Evolutionary conservation across 352 stramenopile genomes (phyloP), one percentile per base, ranked within the genome.

Genomic region (Lagenidium sp.): DNA sequence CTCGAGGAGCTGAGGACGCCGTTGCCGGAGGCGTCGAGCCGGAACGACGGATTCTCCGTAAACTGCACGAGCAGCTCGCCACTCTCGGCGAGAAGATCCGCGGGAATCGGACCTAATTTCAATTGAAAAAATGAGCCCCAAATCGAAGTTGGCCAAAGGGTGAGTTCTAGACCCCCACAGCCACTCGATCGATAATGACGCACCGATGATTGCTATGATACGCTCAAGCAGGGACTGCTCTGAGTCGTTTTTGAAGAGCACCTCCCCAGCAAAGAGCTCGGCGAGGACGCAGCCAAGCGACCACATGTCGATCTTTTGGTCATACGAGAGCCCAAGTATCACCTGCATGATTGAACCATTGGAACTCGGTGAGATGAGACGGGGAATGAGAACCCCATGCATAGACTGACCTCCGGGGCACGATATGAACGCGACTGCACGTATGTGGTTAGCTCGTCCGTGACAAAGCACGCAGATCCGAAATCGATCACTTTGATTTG

Each of bases 401-500:
- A 13, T 8, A 22, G 2, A 60, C 89, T 44, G 21, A 95, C 84
- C 74, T 98, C 95, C 19, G 96, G 96, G 7, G 87, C 92, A 20
- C 96, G 82, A 78, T 99, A 99, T 44, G 98, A 99, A 20, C 96
- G 78, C 19, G 83, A 97, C 56, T 99, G 96, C 32, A 99, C 97
- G 65, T 99, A 99, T 4, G 90, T 95, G 41, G 97, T 97, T 41
- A 97, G 80, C 20, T 95, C 91, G 45, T 97, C 94, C 29, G 94
- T 91, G 34, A 82, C 85, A 41, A 95, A 92, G 77, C 96, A 99
- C 1, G 87, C 96, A 2, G 84, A 98, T 11, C 96, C 97, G 80
- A 99, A 99, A 67, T 99, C 97, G 60, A 99, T 99, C 15, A 99
- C 76, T 85, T 91, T 65, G 50, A 99, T 84, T 7, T 77, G 86